Evolutionary conservation across 1,284 basidiomycete genomes (phyloP).

Genomic region (Fomitopsis palustris): DNA sequence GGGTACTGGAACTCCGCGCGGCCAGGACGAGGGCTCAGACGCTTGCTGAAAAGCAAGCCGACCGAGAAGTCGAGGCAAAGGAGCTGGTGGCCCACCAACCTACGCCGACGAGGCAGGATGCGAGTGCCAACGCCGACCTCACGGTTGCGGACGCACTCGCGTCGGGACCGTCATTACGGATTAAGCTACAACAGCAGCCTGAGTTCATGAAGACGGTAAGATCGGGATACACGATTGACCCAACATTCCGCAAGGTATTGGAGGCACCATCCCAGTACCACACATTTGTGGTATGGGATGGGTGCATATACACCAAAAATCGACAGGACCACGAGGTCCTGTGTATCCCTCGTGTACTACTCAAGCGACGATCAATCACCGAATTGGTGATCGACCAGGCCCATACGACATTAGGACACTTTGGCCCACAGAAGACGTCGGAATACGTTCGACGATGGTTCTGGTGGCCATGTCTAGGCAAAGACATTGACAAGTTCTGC

Average conservation of each 20-base stretch:
- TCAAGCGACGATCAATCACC: not conserved
- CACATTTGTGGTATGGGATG: not conserved
- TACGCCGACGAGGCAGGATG: not conserved
- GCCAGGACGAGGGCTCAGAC: not conserved
- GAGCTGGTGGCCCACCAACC: not conserved
- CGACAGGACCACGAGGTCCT: conserved; percentile 14
- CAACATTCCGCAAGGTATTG: not conserved
- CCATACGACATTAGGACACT: conserved; percentile 24
- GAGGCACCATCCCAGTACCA: not conserved
- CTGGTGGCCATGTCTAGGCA: conserved; percentile 32
- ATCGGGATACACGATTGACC: not conserved
- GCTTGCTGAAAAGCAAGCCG: too few species aligned
- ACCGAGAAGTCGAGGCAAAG: too few species aligned
- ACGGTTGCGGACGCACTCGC: not conserved
- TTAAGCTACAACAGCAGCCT: not conserved
- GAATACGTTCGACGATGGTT: conserved; percentile 26
- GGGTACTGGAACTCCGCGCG: conserved; percentile 1
- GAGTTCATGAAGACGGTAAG: not conserved
- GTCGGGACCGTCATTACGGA: not conserved
- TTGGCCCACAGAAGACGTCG: conserved; percentile 18
- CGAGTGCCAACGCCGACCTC: not conserved
- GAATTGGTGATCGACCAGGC: conserved; percentile 21
- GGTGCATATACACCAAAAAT: conserved; percentile 6
- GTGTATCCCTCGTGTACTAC: too few species aligned
- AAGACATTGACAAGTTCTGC: conserved; percentile 18